phyloP scores from a whole-genome alignment of 805 yeast species.

The Metschnikowia continentalis region DNA sequence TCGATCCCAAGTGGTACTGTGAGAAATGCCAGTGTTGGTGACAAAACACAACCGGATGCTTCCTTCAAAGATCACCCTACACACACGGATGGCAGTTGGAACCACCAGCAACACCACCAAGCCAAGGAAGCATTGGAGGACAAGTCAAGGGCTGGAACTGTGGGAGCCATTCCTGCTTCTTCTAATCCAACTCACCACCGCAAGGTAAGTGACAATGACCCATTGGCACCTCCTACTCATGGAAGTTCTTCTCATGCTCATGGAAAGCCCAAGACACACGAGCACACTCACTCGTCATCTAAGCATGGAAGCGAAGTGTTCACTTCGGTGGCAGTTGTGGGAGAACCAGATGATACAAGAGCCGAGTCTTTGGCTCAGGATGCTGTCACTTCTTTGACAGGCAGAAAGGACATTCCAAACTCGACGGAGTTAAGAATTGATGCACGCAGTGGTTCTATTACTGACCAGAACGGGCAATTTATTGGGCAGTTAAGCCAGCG shows the following conservation, averaged over 20 bases:
- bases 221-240: not conserved
- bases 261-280: not conserved
- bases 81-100: not conserved
- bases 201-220: not conserved
- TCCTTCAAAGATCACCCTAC: not conserved
- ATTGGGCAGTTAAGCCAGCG: slow-evolving; percentile 15
- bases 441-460: slow-evolving; percentile 26
- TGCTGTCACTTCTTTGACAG: slow-evolving; percentile 23
- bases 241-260: not conserved
- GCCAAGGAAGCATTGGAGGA: not conserved
- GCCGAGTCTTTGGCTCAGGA: slow-evolving; percentile 27
- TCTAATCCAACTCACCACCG: not conserved
- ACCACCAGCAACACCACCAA: not conserved
- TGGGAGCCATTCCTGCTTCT: not conserved
- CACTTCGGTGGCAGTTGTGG: slow-evolving; percentile 30
- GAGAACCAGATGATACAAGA: slow-evolving; percentile 20
- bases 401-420: slow-evolving; percentile 20
- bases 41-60: slow-evolving; percentile 1
- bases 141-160: not conserved
- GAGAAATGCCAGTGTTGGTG: not conserved
- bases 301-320: slow-evolving; percentile 2
- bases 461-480: slow-evolving; percentile 25
- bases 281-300: not conserved
- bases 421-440: slow-evolving; percentile 27
- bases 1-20: not conserved